Percentiles rank a stretch among this genome's conserved stretches.
Conservation (phyloP, 306 rosid species). For the Pueraria montana region DNA sequence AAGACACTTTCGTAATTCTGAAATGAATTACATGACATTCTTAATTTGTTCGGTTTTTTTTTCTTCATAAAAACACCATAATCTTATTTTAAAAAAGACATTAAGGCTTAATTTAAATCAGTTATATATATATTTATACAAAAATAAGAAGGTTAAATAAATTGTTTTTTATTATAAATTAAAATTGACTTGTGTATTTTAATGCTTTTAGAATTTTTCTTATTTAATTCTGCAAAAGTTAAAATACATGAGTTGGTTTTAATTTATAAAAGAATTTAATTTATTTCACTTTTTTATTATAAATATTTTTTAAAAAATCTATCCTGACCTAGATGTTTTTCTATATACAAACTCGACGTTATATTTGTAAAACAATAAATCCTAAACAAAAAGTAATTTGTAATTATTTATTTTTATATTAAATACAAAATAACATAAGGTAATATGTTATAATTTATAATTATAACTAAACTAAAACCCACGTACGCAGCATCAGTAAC, state of each 20-base stretch:
- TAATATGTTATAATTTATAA: neutral
- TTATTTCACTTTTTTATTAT: neutral
- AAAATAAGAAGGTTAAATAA: too few species aligned
- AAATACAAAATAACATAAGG: neutral
- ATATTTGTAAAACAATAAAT: neutral
- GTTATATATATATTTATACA: too few species aligned
- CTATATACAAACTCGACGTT: neutral
- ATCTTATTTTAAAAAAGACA: too few species aligned
- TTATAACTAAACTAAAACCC: neutral
- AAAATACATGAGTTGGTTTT: too few species aligned
- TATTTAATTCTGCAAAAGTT: too few species aligned
- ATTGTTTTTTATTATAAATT: too few species aligned
- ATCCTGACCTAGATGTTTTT: neutral
- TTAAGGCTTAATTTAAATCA: too few species aligned
- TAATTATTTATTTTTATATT: neutral
- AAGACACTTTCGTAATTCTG: neutral
- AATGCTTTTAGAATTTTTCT: too few species aligned
- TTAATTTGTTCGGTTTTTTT: neutral
- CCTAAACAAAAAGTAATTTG: neutral
- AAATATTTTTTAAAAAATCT: neutral
- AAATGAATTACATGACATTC: too few species aligned
- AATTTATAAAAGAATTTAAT: neutral
- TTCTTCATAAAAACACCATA: neutral
- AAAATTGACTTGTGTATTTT: too few species aligned
- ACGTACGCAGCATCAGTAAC: neutral